Base-by-base conservation (phyloP, 352 stramenopile genomes). In the Phytophthora pini region DNA sequence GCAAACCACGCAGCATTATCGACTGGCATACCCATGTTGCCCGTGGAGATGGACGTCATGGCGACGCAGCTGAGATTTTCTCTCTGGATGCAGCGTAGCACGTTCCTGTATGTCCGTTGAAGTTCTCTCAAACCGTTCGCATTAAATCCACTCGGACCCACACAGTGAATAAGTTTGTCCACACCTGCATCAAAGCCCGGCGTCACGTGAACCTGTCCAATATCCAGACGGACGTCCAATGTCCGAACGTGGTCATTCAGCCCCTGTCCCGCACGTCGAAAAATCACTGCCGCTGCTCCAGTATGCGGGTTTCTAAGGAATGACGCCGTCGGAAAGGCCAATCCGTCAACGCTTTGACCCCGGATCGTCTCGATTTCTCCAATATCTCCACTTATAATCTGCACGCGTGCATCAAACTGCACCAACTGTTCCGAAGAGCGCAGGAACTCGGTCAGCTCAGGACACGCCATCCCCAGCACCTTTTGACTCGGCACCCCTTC, bases 31-130 rank as follows among this genome's bases (percentile, higher is more conserved):
- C 76, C 72, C 40, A 89, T 76, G 44, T 82, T 87, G 2, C 84
- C 82, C 0, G 84, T 92, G 1, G 84, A 89, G 51, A 93, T 89
- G 17, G 84, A 92, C 34, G 75, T 59, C 40, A 90, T 64, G 6
- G 79, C 81, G 3, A 93, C 68, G 49, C 82, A 91, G 29, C 50
- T 47, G 1, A 87, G 57, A 22, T 79, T 70, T 45, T 87, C 76
- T 20, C 55, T 51, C n/a, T 79, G 55, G 7, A 77, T 72, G 1
- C 67, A 74, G 6, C 54, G 41, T 48, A 89, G 54, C 3, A 85
- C 56, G 44, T 48, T 87, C 46, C 65, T 57, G 58, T 78, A 81
- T 38, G 73, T 81, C 1, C 49, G 43, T 52, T 72, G 65, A 31
- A 81, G 34, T 8, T 67, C 55, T 62, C 39, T 60, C 40, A 74